Evolutionary conservation across 2,329 filamentous ascomycete genomes (phyloP).

Genomic region (Trichoderma arundinaceum): DNA sequence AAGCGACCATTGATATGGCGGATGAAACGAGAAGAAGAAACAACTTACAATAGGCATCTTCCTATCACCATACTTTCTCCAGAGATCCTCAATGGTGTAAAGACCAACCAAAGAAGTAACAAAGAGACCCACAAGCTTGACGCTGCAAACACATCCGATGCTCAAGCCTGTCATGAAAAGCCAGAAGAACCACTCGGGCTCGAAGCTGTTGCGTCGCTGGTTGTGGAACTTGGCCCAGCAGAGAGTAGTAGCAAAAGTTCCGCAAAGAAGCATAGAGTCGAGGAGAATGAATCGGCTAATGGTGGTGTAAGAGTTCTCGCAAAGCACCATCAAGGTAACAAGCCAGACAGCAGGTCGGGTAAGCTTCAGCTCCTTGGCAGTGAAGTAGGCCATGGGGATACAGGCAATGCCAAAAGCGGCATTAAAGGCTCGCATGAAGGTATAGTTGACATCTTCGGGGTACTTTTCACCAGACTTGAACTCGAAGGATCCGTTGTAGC

Average conservation of each 20-base stretch:
- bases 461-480: slow-evolving; percentile 99
- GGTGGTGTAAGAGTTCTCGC: slow-evolving; percentile 98
- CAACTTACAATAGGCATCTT: slow-evolving; percentile 80
- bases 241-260: slow-evolving; percentile 95
- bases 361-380: slow-evolving; percentile 87
- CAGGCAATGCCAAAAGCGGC: slow-evolving; percentile 91
- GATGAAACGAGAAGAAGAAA: background rate
- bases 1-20: background rate
- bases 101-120: slow-evolving; percentile 92
- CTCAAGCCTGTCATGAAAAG: slow-evolving; percentile 90
- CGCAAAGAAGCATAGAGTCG: slow-evolving; percentile 98
- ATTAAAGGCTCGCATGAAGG: slow-evolving; percentile 98
- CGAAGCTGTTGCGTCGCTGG: slow-evolving; percentile 83
- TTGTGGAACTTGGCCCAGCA: slow-evolving; percentile 98
- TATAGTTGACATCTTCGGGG: slow-evolving; percentile 91
- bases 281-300: slow-evolving; percentile 98
- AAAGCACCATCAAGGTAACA: slow-evolving; percentile 94
- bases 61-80: slow-evolving; percentile 95
- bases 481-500: slow-evolving; percentile 98
- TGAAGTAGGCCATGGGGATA: slow-evolving; percentile 93
- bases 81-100: slow-evolving; percentile 95
- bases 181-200: slow-evolving; percentile 92
- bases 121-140: slow-evolving; percentile 98
- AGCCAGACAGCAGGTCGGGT: slow-evolving; percentile 90
- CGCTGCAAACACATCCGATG: slow-evolving; percentile 97